Evolutionary conservation across 2,329 filamentous ascomycete species (phyloP), one percentile per base, ranked within the genome.

Genomic region (Cordyceps fumosorosea): DNA sequence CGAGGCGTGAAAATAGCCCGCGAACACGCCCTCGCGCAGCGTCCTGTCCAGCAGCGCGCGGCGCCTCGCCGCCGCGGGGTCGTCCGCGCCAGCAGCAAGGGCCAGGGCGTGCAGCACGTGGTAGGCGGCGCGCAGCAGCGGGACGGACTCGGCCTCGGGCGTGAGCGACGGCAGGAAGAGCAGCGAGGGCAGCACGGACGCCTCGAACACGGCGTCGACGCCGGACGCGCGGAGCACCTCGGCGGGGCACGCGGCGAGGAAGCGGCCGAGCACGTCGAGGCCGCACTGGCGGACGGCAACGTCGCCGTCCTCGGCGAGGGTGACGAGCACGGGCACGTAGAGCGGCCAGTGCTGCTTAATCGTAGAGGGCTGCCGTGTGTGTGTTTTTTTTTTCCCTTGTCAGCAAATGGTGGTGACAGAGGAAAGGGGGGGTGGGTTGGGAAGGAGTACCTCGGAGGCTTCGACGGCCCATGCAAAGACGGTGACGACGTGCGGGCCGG

Each of bases 141-240:
- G 69, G 2, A 89, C 70, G 4, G 89, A 89, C 62, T 95, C 89
- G 0, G 80, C 71, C 68, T 90, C 88, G 0, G 89, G 86, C 0
- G 91, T 96, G 48, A 96, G 77, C 14, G 81, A 85, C 0, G 93
- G 93, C 6, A 96, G 80, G 68, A 86, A 90, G 8, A 88, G 80
- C n/a, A 96, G 81, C 42, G 87, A 85, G 0, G 91, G 89, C 66
- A 87, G 81, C 2, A 91, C 74, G 3, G 87, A 83, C 22, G 91
- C 83, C 68, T 88, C 82, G 64, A 93, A 88, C 29, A 93, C 82
- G 16, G 80, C 75, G 24, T 81, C 82, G 8, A 93, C 82, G 0
- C 89, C 89, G 0, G 86, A 89, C 52, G 79, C 78, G 14, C 72
- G 73, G 51, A 93, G 78, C 2, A 88, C 77, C 5, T 73, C 69